Percentiles rank a stretch among this genome's conserved stretches.
These are phyloP conservation scores for Spirogloea muscicola DNA, from an alignment of 139 green algal species.

Conservation along the genomic window DNA sequence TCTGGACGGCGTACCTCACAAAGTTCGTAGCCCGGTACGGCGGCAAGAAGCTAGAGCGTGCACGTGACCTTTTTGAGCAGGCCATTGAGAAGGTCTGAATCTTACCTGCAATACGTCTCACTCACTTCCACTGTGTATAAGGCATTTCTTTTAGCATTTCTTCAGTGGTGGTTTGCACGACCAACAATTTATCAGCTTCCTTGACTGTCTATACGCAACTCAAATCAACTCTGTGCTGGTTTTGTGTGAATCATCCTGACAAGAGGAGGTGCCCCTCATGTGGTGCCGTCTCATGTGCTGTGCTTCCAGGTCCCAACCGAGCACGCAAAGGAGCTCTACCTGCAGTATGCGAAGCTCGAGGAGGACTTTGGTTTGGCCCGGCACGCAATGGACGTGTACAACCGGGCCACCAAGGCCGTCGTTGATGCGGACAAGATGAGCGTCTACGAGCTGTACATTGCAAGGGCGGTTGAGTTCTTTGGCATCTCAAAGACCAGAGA, in stretches of 20 bases:
- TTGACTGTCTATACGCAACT: too few species aligned
- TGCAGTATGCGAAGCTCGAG: constrained; percentile 84
- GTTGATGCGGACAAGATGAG: constrained; percentile 66
- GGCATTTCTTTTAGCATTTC: too few species aligned
- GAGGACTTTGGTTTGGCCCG: constrained; percentile 85
- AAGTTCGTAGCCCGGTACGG: constrained; percentile 83
- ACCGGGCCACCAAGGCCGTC: constrained; percentile 66
- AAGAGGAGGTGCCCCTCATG: too few species aligned
- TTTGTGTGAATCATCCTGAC: too few species aligned
- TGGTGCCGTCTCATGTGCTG: too few species aligned
- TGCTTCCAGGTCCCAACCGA: constrained; percentile 50
- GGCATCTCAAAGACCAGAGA: constrained; percentile 92
- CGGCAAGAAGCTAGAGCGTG: constrained; percentile 90
- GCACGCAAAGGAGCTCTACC: constrained; percentile 68
- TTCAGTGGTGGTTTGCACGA: too few species aligned
- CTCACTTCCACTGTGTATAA: too few species aligned
- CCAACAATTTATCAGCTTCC: too few species aligned
- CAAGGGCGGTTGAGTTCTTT: constrained; percentile 84
- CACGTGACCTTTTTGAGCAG: constrained; percentile 92
- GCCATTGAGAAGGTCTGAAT: constrained; percentile 62
- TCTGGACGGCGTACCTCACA: constrained; percentile 90
- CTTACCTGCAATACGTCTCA: not conserved
- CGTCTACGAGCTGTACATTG: constrained; percentile 84
- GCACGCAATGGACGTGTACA: constrained; percentile 82
- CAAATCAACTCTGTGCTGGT: too few species aligned